Base-by-base conservation (phyloP, 257 asterid species). In the Salvia rosmarinus region DNA sequence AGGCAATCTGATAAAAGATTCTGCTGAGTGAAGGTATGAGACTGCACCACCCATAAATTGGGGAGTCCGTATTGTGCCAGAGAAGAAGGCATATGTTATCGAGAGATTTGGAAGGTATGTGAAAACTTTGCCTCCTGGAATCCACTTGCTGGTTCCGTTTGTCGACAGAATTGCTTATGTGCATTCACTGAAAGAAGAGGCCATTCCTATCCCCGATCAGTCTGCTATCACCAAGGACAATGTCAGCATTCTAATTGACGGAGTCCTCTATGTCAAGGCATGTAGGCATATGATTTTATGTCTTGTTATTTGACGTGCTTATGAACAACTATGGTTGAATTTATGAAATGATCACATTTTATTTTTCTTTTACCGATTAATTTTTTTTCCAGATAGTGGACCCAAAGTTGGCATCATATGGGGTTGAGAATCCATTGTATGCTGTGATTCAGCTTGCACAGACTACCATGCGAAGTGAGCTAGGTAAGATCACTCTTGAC, bases 391-490 rank as follows among this genome's bases (percentile, higher is more conserved):
- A 94, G 98, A 88, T 94, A 73, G 92, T 91, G 64, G 96, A 91
- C 71, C 96, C 99, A 47, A 84, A 83, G 81, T 75, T 94, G 85
- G 99, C 96, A 1, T 94, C 99, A 0, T 94, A 94, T 81, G 98
- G 99, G 28, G 99, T 94, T 75, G 89, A 88, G 78, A 84, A 87
- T 80, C 99, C 98, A 5, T 56, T 94, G 21, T 88, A 82, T 80
- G 93, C 96, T 19, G 90, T 94, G 43, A 83, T 87, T 81, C 98
- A 89, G 78, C 96, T 91, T 37, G 98, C 99, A 0, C 99, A 94
- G 77, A 94, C 98, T 43, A 89, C 97, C 43, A 94, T 94, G 98
- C 85, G 98, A n/a, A 94, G 99, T 82, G 98, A 94, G 86, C 89
- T 94, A 32, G 96, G 99, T 14, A 94, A 94, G 85, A 91, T 94